Base-by-base conservation (phyloP, 2,329 filamentous ascomycete genomes). In the Fusarium sp. region DNA sequence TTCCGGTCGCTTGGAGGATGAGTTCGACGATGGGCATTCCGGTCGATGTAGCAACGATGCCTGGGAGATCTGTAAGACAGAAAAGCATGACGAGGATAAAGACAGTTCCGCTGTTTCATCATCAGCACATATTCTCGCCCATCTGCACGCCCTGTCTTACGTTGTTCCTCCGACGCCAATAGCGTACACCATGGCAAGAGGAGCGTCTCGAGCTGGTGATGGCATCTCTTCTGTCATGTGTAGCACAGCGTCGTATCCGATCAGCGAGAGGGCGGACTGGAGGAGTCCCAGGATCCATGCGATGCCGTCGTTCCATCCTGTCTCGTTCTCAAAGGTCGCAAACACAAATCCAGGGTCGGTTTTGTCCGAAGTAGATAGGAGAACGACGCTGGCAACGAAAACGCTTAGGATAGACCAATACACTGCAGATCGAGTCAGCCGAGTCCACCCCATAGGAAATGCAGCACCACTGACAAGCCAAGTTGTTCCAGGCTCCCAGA, bases 201-300 rank as follows among this genome's bases (percentile, higher is more conserved):
- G 79, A 0, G 75, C 76, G 38, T 81, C 77, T 6, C 72, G 59
- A 1, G 73, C 57, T 1, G 78, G 78, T 4, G 66, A 67, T 1
- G 78, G 79, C 75, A 81, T 80, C 57, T 81, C 79, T 57, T 81
- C 78, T 7, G 76, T 76, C 72, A 81, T 75, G 48, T 82, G 79
- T 5, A 79, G 65, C 6, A 76, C 75, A 7, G 75, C 78, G 52
- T 81, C 79, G 53, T 79, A 82, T 13, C 77, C 78, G 9, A 73
- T 75, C 4, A 76, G 67, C 14, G 70, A 72, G 0, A 75, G 50
- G 0, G 72, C 71, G 0, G 70, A 76, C 64, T 79, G 80, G 1
- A 82, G 67, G 3, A 82, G 70, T 0, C 80, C 79, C 2, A 82
- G 66, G 13, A 81, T 74, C 80, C 80, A 82, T 0, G 79, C 72